A percentile compares a stretch with the other conserved stretches of the same genome.
These are phyloP conservation scores for Aspergillus saccharolyticus DNA, from an alignment of 495 filamentous ascomycete genomes.

Conservation along the genomic window DNA sequence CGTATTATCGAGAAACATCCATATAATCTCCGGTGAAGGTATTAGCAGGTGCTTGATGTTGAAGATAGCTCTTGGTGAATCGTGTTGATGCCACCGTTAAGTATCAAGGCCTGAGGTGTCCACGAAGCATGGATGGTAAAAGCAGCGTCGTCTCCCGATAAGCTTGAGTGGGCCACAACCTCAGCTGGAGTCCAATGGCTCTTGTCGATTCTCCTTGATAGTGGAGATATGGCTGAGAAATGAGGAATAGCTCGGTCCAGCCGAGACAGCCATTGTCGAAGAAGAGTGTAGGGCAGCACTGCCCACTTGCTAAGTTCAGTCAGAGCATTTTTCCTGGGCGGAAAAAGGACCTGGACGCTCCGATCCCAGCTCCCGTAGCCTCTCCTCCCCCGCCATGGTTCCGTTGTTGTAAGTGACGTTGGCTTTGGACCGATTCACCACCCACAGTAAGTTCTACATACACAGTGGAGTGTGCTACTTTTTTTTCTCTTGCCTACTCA, in stretches of 20 bases:
- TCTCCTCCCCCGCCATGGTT: slow-evolving; percentile 9
- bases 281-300: background rate
- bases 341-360: slow-evolving; percentile 3
- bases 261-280: background rate
- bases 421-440: background rate
- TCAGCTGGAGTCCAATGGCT: background rate
- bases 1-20: no score
- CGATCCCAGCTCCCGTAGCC: slow-evolving; percentile 3
- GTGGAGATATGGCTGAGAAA: background rate
- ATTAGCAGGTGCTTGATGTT: background rate
- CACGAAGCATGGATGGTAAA: background rate
- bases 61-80: background rate
- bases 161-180: background rate
- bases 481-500: background rate
- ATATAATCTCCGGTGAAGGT: no score
- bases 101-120: background rate
- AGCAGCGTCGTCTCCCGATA: background rate
- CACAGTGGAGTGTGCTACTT: background rate
- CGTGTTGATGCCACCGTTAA: background rate
- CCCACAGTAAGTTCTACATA: background rate
- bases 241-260: background rate
- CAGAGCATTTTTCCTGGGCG: background rate
- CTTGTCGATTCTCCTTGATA: background rate
- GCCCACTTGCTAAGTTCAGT: background rate
- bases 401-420: slow-evolving; percentile 15